Conservation (phyloP, 2,329 filamentous ascomycete species). For the Talaromyces albobiverticillius region DNA sequence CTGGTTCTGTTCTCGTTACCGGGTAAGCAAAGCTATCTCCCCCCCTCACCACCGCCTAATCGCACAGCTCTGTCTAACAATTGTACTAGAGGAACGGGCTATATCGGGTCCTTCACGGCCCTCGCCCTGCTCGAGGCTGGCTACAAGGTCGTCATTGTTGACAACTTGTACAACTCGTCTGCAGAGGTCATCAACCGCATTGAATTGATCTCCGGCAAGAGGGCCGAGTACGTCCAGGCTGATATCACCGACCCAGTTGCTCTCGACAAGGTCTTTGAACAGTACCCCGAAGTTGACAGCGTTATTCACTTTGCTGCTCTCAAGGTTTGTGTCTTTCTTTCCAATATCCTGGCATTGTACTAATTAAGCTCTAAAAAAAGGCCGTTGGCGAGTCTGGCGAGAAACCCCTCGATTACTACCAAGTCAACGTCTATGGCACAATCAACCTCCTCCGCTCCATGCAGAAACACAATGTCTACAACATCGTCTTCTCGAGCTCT, state of each 20-base stretch:
- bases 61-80: not conserved
- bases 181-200: conserved; percentile 90
- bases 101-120: conserved; percentile 97
- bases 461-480: conserved; percentile 84
- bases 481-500: conserved; percentile 98
- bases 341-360: conserved; percentile 3
- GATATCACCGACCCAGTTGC: conserved; percentile 84
- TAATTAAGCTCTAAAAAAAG: conserved; percentile 54
- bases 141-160: conserved; percentile 94
- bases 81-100: conserved; percentile 79
- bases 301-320: conserved; percentile 98
- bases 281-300: conserved; percentile 91
- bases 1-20: conserved; percentile 86
- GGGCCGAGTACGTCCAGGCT: conserved; percentile 76
- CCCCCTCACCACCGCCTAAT: not conserved
- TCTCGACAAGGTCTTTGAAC: conserved; percentile 81
- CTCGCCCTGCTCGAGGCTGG: conserved; percentile 88
- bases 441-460: conserved; percentile 83
- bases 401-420: conserved; percentile 95
- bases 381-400: conserved; percentile 93
- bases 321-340: conserved; percentile 59
- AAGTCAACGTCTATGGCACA: conserved; percentile 92
- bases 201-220: conserved; percentile 86
- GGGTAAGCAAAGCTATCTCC: conserved; percentile 69
- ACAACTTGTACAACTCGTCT: conserved; percentile 97